A percentile compares a stretch with the other conserved stretches of the same genome.
phyloP scores from a whole-genome alignment of 2,329 filamentous ascomycete genomes.

The Aspergillus sp. region DNA sequence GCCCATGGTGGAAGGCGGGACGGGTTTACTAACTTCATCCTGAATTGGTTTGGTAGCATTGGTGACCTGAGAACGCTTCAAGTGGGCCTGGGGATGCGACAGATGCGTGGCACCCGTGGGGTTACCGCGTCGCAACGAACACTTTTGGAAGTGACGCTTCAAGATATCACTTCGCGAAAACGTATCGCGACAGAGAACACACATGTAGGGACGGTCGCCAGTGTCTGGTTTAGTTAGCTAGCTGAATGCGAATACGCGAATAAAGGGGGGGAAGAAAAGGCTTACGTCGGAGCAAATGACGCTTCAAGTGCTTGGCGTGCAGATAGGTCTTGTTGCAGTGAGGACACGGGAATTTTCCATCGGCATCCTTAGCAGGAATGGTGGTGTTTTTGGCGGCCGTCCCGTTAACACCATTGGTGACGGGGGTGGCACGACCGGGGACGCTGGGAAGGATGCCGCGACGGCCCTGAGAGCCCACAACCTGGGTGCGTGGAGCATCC shows the following conservation, averaged over 20 bases:
- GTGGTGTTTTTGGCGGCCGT: constrained; percentile 63
- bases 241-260: constrained; percentile 2
- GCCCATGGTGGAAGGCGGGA: constrained; percentile 35
- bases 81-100: constrained; percentile 81
- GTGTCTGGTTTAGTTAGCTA: constrained; percentile 56
- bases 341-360: constrained; percentile 95
- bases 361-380: constrained; percentile 88
- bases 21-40: constrained; percentile 39
- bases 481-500: constrained; percentile 57
- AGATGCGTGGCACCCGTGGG: constrained; percentile 90
- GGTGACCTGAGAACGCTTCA: constrained; percentile 59
- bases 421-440: constrained; percentile 72
- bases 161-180: constrained; percentile 97
- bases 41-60: constrained; percentile 35
- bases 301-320: constrained; percentile 94
- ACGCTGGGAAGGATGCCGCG: constrained; percentile 87
- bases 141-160: constrained; percentile 99
- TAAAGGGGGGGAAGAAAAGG: constrained; percentile 1
- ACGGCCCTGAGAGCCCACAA: constrained; percentile 88
- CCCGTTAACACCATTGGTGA: constrained; percentile 53
- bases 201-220: constrained; percentile 96
- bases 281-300: constrained; percentile 92
- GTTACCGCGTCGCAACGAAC: constrained; percentile 90
- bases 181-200: constrained; percentile 92
- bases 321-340: constrained; percentile 98